Base-by-base conservation (phyloP, 2,329 filamentous ascomycete genomes). In the Ascochyta rabiei region DNA sequence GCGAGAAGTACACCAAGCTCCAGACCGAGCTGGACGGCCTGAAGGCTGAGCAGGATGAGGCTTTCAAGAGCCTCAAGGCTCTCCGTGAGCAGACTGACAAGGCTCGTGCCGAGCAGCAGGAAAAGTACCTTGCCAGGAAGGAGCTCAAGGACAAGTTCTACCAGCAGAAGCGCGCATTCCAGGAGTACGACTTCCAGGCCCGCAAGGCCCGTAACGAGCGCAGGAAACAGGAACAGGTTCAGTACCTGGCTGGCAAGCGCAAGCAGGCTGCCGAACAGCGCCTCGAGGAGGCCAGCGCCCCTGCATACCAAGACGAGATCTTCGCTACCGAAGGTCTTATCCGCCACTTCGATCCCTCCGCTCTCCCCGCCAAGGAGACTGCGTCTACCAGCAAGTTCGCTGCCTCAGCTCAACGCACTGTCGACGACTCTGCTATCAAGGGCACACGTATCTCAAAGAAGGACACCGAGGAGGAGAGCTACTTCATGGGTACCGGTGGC, bases 261-360 rank as follows among this genome's bases (percentile, higher is more conserved):
- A 89, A 88, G 81, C 87, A 89, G 73, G 84, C 86, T 46, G 91
- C 90, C 49, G 84, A 90, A 77, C 84, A 87, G 75, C 83, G 90
- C 76, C 86, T 96, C 35, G 87, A 88, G 69, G 89, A 93, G 71
- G 91, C 91, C 66, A 90, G 87, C 72, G 88, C 91, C 68, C 92
- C 89, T 15, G 95, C 95, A 47, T 99, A 91, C 81, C 83, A 91
- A 41, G 91, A 97, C 67, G 92, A 99, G 80, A 96, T 99, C 71
- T 85, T 92, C 68, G 89, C 89, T 48, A 90, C 91, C 59, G 90
- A 95, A 79, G 89, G 87, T 73, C 83, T 99, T 40, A 90, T 98
- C 66, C 87, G 88, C 65, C 93, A 93, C 83, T 93, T 98, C 65
- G 93, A 98, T 76, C 93, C 93, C 2, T 84, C 86, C 55, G 78